Evolutionary conservation across 1,139 yeast genomes (phyloP).

Genomic region (Kodamaea sp.): DNA sequence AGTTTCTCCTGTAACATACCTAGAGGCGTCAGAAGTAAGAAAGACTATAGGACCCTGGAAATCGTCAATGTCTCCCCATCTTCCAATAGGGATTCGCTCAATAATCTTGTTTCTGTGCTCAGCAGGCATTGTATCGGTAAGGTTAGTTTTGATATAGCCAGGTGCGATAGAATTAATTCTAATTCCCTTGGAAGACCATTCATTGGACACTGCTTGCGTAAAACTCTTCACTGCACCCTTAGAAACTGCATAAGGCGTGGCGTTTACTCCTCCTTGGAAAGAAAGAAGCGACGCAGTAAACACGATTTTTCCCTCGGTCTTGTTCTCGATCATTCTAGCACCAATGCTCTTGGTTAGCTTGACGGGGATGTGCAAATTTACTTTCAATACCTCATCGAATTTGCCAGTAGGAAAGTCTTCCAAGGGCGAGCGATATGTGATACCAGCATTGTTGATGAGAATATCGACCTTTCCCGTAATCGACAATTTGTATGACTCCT

Average conservation of each 20-base stretch:
- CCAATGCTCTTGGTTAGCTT: conserved; percentile 50
- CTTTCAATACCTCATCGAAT: conserved; percentile 48
- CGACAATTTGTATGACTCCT: conserved; percentile 5
- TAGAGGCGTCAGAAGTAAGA: conserved; percentile 44
- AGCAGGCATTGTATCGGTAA: conserved; percentile 18
- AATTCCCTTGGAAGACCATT: conserved; percentile 6
- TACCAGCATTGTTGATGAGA: conserved; percentile 59
- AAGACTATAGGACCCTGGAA: conserved; percentile 51
- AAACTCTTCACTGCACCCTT: conserved; percentile 5
- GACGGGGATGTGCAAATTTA: conserved; percentile 49
- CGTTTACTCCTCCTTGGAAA: conserved; percentile 3
- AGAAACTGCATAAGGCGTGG: conserved; percentile 3
- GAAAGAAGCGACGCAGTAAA: conserved; percentile 5
- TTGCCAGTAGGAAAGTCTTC: conserved; percentile 39
- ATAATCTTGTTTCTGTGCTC: conserved; percentile 35
- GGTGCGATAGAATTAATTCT: conserved; percentile 5
- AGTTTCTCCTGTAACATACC: conserved; percentile 46
- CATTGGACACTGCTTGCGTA: conserved; percentile 5
- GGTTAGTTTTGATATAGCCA: conserved; percentile 4
- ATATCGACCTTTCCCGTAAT: conserved; percentile 42
- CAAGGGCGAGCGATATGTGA: conserved; percentile 37
- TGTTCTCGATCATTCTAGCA: conserved; percentile 34
- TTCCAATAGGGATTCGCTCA: conserved; percentile 44
- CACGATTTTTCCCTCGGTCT: conserved; percentile 4
- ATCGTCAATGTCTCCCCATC: conserved; percentile 45